phyloP scores from a whole-genome alignment of 2,329 filamentous ascomycete genomes.

The Alternaria solani region DNA sequence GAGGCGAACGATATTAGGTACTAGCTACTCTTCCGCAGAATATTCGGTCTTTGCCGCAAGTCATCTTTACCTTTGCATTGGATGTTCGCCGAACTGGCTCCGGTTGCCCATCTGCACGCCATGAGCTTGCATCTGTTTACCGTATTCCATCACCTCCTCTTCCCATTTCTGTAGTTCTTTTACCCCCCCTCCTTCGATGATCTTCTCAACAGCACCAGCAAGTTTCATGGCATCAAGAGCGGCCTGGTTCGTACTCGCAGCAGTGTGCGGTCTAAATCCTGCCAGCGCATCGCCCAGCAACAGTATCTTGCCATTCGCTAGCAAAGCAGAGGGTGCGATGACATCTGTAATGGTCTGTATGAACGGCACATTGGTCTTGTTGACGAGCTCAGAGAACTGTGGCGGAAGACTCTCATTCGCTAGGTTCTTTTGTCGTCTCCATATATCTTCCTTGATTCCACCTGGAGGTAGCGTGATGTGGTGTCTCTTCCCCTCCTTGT shows the following conservation, averaged over 20 bases:
- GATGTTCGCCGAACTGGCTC: slow-evolving; percentile 25
- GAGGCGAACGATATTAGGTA: no score
- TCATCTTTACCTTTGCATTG: slow-evolving; percentile 11
- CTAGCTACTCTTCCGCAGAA: neutral
- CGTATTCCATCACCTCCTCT: slow-evolving; percentile 23
- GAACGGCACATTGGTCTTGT: slow-evolving; percentile 52
- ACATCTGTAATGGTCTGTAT: slow-evolving; percentile 57
- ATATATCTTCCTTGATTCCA: slow-evolving; percentile 47
- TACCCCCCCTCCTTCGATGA: slow-evolving; percentile 47
- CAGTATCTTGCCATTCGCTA: slow-evolving; percentile 52
- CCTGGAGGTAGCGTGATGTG: slow-evolving; percentile 54
- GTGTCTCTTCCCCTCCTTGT: slow-evolving; percentile 50
- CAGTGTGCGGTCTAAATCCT: slow-evolving; percentile 56
- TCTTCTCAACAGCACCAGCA: slow-evolving; percentile 30
- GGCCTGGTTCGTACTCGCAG: slow-evolving; percentile 56
- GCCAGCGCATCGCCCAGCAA: slow-evolving; percentile 58
- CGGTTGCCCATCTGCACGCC: slow-evolving; percentile 24
- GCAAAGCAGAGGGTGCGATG: slow-evolving; percentile 43
- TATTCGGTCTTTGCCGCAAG: neutral
- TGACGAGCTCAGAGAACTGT: slow-evolving; percentile 52
- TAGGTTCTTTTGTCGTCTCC: slow-evolving; percentile 44
- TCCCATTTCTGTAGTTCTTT: slow-evolving; percentile 44
- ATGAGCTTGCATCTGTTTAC: slow-evolving; percentile 18
- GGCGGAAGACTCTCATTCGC: slow-evolving; percentile 44
- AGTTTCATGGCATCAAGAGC: slow-evolving; percentile 53